Evolutionary conservation across 2,329 filamentous ascomycete species (phyloP).

Genomic region (Bipolaris bicolor): DNA sequence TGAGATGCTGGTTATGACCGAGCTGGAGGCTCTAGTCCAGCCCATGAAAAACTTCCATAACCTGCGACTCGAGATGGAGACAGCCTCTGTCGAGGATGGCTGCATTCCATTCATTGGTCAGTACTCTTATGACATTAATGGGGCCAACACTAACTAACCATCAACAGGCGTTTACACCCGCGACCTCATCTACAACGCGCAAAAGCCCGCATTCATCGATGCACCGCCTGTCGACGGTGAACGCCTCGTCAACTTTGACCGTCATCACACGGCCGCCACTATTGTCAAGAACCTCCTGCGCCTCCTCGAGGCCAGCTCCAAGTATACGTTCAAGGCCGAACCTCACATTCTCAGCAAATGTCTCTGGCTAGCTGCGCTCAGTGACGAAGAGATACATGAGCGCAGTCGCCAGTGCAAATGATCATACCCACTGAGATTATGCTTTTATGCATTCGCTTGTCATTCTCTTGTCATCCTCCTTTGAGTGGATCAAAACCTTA

Average conservation of each 20-base stretch:
- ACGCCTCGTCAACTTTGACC: conserved; percentile 81
- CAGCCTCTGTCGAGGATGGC: conserved; percentile 66
- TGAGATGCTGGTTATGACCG: conserved; percentile 69
- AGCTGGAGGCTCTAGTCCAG: conserved; percentile 75
- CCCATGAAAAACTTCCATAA: conserved; percentile 79
- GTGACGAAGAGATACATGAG: conserved; percentile 71
- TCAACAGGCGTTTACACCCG: conserved; percentile 72
- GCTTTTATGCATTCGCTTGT: background rate
- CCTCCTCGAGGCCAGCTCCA: conserved; percentile 77
- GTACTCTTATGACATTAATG: conserved; percentile 13
- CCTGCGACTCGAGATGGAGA: conserved; percentile 80
- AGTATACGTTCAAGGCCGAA: conserved; percentile 75
- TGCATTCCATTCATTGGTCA: conserved; percentile 85
- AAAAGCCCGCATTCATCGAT: conserved; percentile 76
- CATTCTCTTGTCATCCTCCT: conserved; percentile 12
- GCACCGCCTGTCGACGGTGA: conserved; percentile 64
- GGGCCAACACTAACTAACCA: conserved; percentile 15
- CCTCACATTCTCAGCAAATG: conserved; percentile 80
- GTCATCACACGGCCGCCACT: conserved; percentile 74
- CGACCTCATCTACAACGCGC: conserved; percentile 80
- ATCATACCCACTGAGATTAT: conserved; percentile 15
- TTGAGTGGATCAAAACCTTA: conserved; percentile 19
- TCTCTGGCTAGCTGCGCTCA: conserved; percentile 81
- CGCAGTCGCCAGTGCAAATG: conserved; percentile 42
- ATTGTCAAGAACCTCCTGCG: conserved; percentile 81